Percentiles rank a stretch among this genome's conserved stretches.
Evolutionary conservation across 2,329 filamentous ascomycete species (phyloP).

Genomic region (Chaetomium sp.): DNA sequence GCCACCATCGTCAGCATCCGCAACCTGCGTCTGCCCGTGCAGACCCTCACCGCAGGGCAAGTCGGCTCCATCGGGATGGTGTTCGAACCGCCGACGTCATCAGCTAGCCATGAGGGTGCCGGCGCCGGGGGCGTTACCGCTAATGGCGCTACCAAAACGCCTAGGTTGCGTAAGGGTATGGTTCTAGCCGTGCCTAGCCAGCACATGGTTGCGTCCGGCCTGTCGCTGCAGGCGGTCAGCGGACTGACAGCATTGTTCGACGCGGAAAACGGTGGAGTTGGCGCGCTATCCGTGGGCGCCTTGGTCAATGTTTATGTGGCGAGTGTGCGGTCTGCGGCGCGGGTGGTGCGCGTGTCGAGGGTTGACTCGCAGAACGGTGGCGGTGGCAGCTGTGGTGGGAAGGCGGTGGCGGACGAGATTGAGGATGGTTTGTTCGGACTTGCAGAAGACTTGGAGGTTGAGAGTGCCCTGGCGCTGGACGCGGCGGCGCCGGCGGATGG

Average conservation of each 20-base stretch:
- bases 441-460: constrained; percentile 49
- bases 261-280: constrained; percentile 55
- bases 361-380: constrained; percentile 33
- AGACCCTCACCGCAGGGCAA: constrained; percentile 74
- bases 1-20: constrained; percentile 84
- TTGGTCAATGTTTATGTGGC: constrained; percentile 83
- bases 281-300: constrained; percentile 65
- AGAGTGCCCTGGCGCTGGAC: constrained; percentile 34
- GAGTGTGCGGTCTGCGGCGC: constrained; percentile 80
- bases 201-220: constrained; percentile 58
- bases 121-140: constrained; percentile 19
- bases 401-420: constrained; percentile 44
- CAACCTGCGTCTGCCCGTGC: constrained; percentile 82
- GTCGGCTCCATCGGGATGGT: constrained; percentile 86
- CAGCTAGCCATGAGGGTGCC: constrained; percentile 34
- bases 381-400: constrained; percentile 35
- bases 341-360: constrained; percentile 62
- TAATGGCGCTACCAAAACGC: constrained; percentile 39
- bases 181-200: constrained; percentile 67
- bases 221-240: constrained; percentile 65
- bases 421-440: constrained; percentile 64
- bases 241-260: constrained; percentile 73
- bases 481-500: constrained; percentile 34
- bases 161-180: constrained; percentile 75
- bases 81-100: constrained; percentile 46